These are phyloP conservation scores for Rubia balearica DNA, from an alignment of 305 asterid species.

Conservation along the genomic window DNA sequence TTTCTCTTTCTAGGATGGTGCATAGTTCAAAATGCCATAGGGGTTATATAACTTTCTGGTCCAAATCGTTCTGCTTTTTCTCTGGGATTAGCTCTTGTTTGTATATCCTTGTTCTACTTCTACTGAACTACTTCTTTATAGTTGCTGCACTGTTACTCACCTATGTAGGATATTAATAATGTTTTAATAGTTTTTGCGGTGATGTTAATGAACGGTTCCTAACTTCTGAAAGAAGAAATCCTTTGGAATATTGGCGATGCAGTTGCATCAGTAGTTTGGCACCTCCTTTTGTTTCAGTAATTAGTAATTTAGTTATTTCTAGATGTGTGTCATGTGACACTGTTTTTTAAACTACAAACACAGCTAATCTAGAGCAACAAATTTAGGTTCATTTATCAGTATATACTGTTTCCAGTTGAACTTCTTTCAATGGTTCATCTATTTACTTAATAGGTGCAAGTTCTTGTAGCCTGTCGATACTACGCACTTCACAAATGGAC, in stretches of 20 bases:
- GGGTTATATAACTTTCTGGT: not conserved
- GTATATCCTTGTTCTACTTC: not conserved
- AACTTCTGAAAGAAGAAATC: too few species aligned
- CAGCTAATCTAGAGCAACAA: not conserved
- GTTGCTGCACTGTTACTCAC: not conserved
- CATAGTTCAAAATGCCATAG: not conserved
- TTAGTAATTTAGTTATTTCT: too few species aligned
- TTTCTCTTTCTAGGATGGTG: not conserved
- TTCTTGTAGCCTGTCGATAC: not conserved
- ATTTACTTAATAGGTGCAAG: not conserved
- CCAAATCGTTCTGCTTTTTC: not conserved
- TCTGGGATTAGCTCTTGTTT: not conserved
- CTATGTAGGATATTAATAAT: not conserved
- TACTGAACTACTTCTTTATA: not conserved
- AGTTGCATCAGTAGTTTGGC: not conserved
- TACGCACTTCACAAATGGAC: not conserved
- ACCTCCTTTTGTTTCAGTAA: not conserved
- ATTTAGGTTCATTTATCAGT: not conserved
- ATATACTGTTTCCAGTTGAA: not conserved
- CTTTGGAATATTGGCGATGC: not conserved
- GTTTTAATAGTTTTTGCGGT: too few species aligned
- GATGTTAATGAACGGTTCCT: too few species aligned
- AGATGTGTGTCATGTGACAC: too few species aligned
- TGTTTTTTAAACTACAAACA: not conserved
- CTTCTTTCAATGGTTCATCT: too few species aligned